Evolutionary conservation across 495 filamentous ascomycete genomes (phyloP).

Genomic region (Penicillium arizonense): DNA sequence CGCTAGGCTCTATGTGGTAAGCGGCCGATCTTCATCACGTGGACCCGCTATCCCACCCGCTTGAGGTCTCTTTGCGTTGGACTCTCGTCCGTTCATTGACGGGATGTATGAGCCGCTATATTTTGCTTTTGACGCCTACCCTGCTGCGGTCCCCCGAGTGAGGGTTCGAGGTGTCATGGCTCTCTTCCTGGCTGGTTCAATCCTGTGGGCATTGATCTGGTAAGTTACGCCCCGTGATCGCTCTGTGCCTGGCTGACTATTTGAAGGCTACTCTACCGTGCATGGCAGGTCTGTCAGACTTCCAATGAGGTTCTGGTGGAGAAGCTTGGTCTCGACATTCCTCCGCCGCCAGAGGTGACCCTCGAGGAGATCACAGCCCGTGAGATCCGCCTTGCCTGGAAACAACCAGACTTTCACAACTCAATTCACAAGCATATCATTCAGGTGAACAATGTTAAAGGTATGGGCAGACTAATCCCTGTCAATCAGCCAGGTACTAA

Average conservation of each 20-base stretch:
- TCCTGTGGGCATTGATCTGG: slow-evolving; percentile 52
- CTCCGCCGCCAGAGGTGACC: slow-evolving; percentile 83
- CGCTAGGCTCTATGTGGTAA: too few relatives aligned
- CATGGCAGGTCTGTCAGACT: slow-evolving; percentile 82
- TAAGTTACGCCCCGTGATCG: slow-evolving; percentile 23
- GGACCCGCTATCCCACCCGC: slow-evolving; percentile 6
- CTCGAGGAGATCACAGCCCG: slow-evolving; percentile 87
- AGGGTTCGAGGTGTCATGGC: slow-evolving; percentile 52
- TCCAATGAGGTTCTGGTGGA: slow-evolving; percentile 87
- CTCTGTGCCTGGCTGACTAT: not conserved
- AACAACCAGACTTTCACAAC: slow-evolving; percentile 70
- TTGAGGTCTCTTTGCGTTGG: not conserved
- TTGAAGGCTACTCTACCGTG: slow-evolving; percentile 72
- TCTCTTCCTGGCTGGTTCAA: slow-evolving; percentile 48
- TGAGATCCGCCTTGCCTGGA: slow-evolving; percentile 90
- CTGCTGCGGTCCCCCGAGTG: slow-evolving; percentile 45
- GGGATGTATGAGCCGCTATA: slow-evolving; percentile 52
- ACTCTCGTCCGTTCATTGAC: slow-evolving; percentile 21
- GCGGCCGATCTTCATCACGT: not conserved
- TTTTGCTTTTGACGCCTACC: slow-evolving; percentile 48
- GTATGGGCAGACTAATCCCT: slow-evolving; percentile 36
- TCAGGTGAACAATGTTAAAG: slow-evolving; percentile 88
- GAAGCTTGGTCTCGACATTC: slow-evolving; percentile 89
- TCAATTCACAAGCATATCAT: slow-evolving; percentile 85
- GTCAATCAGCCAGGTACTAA: slow-evolving; percentile 10